A percentile compares a stretch with the other conserved stretches of the same genome.
Evolutionary conservation across 257 asterid genomes (phyloP).

Genomic region (Cordia subcordata): DNA sequence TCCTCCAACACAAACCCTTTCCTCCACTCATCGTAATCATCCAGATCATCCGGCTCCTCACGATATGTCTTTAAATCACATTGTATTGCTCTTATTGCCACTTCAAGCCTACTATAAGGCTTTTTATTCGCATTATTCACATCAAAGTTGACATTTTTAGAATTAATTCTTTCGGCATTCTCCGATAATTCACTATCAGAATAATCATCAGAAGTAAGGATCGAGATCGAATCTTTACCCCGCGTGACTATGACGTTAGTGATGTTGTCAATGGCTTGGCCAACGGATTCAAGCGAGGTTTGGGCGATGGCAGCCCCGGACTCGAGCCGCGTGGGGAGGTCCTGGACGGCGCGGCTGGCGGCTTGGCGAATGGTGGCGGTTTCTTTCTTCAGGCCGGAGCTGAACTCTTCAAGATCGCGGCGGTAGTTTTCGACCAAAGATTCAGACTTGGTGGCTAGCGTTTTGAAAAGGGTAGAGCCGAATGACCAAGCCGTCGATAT

Average conservation of each 20-base stretch:
- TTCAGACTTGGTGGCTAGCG: slow-evolving; percentile 71
- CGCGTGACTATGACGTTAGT: slow-evolving; percentile 49
- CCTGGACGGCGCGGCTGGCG: slow-evolving; percentile 68
- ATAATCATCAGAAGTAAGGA: slow-evolving; percentile 31
- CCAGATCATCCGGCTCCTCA: slow-evolving; percentile 53
- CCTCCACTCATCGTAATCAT: slow-evolving; percentile 56
- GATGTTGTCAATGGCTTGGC: slow-evolving; percentile 70
- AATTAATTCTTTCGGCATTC: slow-evolving; percentile 13
- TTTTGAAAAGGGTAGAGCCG: slow-evolving; percentile 53
- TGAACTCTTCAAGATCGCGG: slow-evolving; percentile 73
- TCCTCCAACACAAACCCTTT: slow-evolving; percentile 58
- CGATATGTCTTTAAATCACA: slow-evolving; percentile 60
- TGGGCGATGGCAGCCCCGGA: slow-evolving; percentile 86
- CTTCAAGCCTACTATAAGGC: slow-evolving; percentile 76
- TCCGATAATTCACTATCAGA: slow-evolving; percentile 28
- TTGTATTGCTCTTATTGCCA: slow-evolving; percentile 48
- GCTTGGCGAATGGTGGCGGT: slow-evolving; percentile 64
- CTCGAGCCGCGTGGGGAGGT: slow-evolving; percentile 72
- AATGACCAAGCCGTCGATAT: slow-evolving; percentile 41
- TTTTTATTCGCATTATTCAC: slow-evolving; percentile 14
- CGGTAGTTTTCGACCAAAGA: slow-evolving; percentile 64
- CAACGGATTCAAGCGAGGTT: slow-evolving; percentile 78
- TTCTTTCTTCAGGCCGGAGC: slow-evolving; percentile 59
- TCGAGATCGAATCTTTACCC: slow-evolving; percentile 61
- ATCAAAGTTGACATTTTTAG: slow-evolving; percentile 17